Percentiles rank a stretch among this genome's conserved stretches.
phyloP scores from a whole-genome alignment of 805 yeast genomes.

The Suhomyces xylopsoci region DNA sequence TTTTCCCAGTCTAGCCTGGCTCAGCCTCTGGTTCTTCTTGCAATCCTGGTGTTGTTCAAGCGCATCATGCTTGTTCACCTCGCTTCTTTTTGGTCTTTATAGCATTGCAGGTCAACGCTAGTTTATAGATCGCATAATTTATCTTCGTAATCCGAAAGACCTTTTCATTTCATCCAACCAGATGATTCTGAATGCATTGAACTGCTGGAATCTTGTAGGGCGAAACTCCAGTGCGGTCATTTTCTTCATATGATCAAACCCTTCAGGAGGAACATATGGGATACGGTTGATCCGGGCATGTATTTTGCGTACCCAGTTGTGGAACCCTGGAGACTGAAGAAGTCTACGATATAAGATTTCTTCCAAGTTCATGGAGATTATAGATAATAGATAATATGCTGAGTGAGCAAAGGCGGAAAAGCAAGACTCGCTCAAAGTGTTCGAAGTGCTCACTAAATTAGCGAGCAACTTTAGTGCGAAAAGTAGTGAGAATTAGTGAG shows the following conservation, averaged over 20 bases:
- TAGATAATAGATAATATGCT: constrained; percentile 6
- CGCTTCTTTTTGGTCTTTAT: neutral
- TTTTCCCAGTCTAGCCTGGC: neutral
- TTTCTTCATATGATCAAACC: constrained; percentile 13
- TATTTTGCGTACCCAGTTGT: constrained; percentile 57
- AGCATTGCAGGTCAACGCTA: neutral
- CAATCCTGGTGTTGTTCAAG: neutral
- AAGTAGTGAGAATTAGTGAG: neutral
- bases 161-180: constrained; percentile 61
- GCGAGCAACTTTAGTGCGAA: constrained; percentile 7
- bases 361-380: constrained; percentile 32
- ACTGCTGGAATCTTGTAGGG: constrained; percentile 55
- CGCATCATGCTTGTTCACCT: too few species aligned
- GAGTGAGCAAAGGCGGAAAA: neutral
- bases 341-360: constrained; percentile 45
- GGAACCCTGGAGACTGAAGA: constrained; percentile 56
- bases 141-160: constrained; percentile 46
- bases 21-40: neutral
- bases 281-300: constrained; percentile 65
- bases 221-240: constrained; percentile 26
- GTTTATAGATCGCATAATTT: constrained; percentile 5
- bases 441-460: neutral
- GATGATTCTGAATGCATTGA: constrained; percentile 57
- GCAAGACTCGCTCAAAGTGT: neutral
- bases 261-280: constrained; percentile 37